phyloP scores from a whole-genome alignment of 2,329 filamentous ascomycete genomes.

The Aspergillus tubingensis region DNA sequence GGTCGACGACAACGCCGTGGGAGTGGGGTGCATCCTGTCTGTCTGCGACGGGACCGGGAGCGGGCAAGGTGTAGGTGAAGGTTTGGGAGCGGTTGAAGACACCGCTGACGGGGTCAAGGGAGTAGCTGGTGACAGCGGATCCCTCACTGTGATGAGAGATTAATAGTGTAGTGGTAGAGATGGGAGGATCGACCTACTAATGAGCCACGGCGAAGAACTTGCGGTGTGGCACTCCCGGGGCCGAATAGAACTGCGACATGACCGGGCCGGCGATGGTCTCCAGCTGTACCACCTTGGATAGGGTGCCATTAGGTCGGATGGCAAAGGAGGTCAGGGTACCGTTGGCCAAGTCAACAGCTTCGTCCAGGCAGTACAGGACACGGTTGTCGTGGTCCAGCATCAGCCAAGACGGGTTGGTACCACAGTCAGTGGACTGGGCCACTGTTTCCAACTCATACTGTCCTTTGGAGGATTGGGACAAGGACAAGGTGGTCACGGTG shows the following conservation, averaged over 20 bases:
- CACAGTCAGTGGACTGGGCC: slow-evolving; percentile 16
- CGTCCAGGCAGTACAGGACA: slow-evolving; percentile 24
- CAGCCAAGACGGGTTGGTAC: slow-evolving; percentile 25
- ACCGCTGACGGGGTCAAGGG: slow-evolving; percentile 8
- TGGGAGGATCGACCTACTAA: slow-evolving; percentile 13
- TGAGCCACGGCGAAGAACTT: slow-evolving; percentile 24
- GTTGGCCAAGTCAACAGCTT: slow-evolving; percentile 19
- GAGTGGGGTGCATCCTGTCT: slow-evolving; percentile 61
- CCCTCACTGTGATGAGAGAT: slow-evolving; percentile 4
- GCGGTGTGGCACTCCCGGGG: neutral
- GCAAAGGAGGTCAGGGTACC: slow-evolving; percentile 22
- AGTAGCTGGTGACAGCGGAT: slow-evolving; percentile 18
- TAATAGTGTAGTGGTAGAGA: neutral
- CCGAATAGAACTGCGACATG: slow-evolving; percentile 19
- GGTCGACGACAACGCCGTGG: slow-evolving; percentile 49
- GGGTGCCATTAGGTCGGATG: slow-evolving; percentile 16
- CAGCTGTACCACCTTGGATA: slow-evolving; percentile 13
- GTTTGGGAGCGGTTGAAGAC: slow-evolving; percentile 15
- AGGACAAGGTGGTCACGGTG: slow-evolving; percentile 31
- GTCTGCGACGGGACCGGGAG: slow-evolving; percentile 46
- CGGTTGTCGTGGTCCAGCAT: slow-evolving; percentile 17
- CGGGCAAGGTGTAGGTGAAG: slow-evolving; percentile 18
- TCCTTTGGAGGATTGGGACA: slow-evolving; percentile 16
- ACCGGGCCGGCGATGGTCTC: slow-evolving; percentile 20
- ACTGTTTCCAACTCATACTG: slow-evolving; percentile 11